Evolutionary conservation across 2,329 filamentous ascomycete genomes (phyloP).

Genomic region (Coniochaeta ligniaria): DNA sequence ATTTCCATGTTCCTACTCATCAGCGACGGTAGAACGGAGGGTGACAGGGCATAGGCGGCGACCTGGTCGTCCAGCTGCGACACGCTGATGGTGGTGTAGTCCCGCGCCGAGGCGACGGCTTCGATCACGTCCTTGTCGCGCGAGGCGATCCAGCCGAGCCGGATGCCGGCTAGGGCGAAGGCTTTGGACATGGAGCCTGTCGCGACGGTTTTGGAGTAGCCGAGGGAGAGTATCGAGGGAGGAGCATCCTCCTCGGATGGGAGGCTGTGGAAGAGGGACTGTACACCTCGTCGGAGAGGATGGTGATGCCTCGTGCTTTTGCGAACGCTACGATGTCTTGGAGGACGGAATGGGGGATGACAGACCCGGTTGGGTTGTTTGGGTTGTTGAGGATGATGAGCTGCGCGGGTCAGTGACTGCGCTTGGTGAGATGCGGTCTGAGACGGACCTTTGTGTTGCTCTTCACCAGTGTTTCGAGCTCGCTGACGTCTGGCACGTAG

Average conservation of each 20-base stretch:
- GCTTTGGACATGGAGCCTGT: conserved; percentile 83
- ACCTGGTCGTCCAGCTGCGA: conserved; percentile 76
- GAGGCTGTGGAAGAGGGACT: conserved; percentile 66
- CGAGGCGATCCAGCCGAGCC: conserved; percentile 76
- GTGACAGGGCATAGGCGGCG: conserved; percentile 65
- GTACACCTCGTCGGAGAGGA: conserved; percentile 79
- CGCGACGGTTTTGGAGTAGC: conserved; percentile 62
- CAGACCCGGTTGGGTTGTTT: conserved; percentile 74
- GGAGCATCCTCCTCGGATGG: conserved; percentile 42
- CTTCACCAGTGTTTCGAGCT: conserved; percentile 58
- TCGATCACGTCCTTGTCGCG: conserved; percentile 55
- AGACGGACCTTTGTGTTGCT: conserved; percentile 59
- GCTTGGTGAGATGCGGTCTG: conserved; percentile 21
- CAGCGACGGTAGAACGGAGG: conserved; percentile 26
- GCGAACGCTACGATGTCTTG: conserved; percentile 58
- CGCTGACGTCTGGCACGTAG: conserved; percentile 60
- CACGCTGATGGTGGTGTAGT: conserved; percentile 83
- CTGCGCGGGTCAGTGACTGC: conserved; percentile 27
- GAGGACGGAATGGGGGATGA: conserved; percentile 56
- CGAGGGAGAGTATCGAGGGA: conserved; percentile 65
- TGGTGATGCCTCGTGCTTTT: conserved; percentile 50
- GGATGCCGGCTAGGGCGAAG: conserved; percentile 74
- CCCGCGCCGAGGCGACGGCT: conserved; percentile 55
- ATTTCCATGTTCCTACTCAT: conserved; percentile 53
- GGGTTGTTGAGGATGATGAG: conserved; percentile 60